Conservation (phyloP, 768 basidiomycete genomes). For the Amanita rubescens region DNA sequence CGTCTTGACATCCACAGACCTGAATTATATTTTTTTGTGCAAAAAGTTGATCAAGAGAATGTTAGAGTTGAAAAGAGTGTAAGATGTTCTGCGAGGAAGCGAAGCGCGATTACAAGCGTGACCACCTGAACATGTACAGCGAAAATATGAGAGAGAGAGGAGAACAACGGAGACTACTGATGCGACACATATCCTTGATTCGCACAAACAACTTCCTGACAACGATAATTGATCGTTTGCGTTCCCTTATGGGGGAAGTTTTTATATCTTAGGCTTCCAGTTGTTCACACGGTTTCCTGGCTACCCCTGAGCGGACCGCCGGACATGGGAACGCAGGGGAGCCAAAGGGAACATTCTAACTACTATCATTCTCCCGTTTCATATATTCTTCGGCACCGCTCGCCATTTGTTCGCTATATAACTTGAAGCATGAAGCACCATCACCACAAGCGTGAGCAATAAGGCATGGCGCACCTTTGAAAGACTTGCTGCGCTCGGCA, state of each 20-base stretch:
- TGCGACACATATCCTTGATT: not conserved
- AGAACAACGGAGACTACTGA: not conserved
- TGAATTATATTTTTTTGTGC: not conserved
- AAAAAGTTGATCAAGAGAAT: not conserved
- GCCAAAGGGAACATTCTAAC: too few species aligned
- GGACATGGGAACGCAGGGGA: too few species aligned
- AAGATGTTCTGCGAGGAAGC: not conserved
- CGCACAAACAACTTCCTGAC: not conserved
- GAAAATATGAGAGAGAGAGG: not conserved
- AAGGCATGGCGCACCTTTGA: too few species aligned
- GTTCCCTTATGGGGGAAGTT: not conserved
- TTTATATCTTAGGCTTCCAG: not conserved
- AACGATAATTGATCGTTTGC: not conserved
- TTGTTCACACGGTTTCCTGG: not conserved
- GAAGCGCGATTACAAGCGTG: not conserved
- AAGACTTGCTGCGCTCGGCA: too few species aligned
- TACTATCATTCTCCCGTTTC: too few species aligned
- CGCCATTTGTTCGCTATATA: too few species aligned
- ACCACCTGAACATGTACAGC: not conserved
- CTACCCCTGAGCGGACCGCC: too few species aligned
- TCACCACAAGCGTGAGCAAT: too few species aligned
- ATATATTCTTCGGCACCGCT: too few species aligned
- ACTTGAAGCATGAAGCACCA: too few species aligned
- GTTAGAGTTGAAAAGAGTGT: not conserved
- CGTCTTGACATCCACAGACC: not conserved